Base-by-base conservation (phyloP, 306 rosid genomes). In the Citrullus colocynthis region DNA sequence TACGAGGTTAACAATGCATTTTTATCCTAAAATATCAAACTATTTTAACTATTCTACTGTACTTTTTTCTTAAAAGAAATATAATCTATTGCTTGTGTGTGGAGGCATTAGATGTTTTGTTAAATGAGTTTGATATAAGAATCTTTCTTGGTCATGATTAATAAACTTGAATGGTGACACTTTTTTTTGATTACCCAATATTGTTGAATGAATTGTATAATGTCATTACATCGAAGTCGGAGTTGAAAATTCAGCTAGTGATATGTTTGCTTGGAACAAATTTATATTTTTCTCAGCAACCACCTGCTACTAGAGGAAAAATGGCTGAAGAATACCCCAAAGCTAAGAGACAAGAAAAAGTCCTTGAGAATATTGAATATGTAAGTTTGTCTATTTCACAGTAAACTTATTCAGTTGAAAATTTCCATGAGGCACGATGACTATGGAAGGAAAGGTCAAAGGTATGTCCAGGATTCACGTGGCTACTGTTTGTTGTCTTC, bases 211-310 rank as follows among this genome's bases (percentile, higher is more conserved):
- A 69, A 69, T 69, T 69, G n/a, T n/a, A 44, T 69, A 69, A 42
- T 69, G 75, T n/a, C 6, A 39, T 20, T 7, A 39, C 51, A 69
- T 69, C 6, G 34, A 42, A 34, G 52, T 39, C 5, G 18, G 34
- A 30, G 64, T 17, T 81, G 55, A 10, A 52, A 14, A 32, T 54
- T 32, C 7, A 62, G 76, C 21, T n/a, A 16, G 32, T 82, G 51
- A 54, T 18, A 17, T 0, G 32, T 44, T 7, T 17, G 18, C 24
- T 28, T 4, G 48, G 9, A 24, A 60, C 60, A 0, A 52, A 36
- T 54, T 81, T 41, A n/a, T 58, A 77, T 82, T 81, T 80, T 78
- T 81, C 84, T 78, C 91, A 91, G 98, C 87, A 90, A 73, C 96
- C 94, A 28, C 79, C 37, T 12, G 8, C 83, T 78, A 80, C 87